Evolutionary conservation across 345 rosid genomes (phyloP), one percentile per base, ranked within the genome.

Genomic region (Hibiscus trionum): DNA sequence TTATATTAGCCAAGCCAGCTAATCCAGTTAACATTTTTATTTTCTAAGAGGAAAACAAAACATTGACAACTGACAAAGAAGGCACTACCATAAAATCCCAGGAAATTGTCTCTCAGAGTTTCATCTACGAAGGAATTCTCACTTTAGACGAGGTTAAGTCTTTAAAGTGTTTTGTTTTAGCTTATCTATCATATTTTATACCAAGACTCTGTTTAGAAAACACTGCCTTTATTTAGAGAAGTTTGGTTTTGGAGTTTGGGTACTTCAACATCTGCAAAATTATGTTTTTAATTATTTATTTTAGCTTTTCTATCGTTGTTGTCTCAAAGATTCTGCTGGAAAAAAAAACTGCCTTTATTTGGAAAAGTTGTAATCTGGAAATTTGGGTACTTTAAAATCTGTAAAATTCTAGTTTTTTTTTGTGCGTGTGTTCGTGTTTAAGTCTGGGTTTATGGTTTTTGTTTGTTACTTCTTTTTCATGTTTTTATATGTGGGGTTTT

Each of bases 21-120:
- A 50, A 5, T 7, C 2, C 16, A 50, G 55, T 4, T 4, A 50
- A 50, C 19, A 15, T 15, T 50, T 50, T 5, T 50, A 50, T 50
- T 50, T 50, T 15, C 55, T 15, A 14, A 50, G 8, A 50, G 55
- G 55, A 50, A 15, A 15, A 16, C 14, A 16, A 15, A 15, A 16
- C 14, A 5, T 4, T 50, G 46, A 42, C 11, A 42, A 42, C 11
- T 42, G 19, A 94, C 94, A 50, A 50, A 14, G 7, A 14, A 50
- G n/a, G n/a, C 55, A 50, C 7, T 14, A 4, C 55, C 55, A 50
- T 50, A 50, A 15, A 50, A 50, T 16, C 55, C 5, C n/a, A 50
- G n/a, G n/a, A 50, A 50, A 50, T 50, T 47, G 53, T 21, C 69
- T 42, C 11, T 24, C 11, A 11, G 6, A 21, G 11, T 44, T 65